phyloP scores from a whole-genome alignment of 1,284 basidiomycete genomes.

The Ustilago nuda region DNA sequence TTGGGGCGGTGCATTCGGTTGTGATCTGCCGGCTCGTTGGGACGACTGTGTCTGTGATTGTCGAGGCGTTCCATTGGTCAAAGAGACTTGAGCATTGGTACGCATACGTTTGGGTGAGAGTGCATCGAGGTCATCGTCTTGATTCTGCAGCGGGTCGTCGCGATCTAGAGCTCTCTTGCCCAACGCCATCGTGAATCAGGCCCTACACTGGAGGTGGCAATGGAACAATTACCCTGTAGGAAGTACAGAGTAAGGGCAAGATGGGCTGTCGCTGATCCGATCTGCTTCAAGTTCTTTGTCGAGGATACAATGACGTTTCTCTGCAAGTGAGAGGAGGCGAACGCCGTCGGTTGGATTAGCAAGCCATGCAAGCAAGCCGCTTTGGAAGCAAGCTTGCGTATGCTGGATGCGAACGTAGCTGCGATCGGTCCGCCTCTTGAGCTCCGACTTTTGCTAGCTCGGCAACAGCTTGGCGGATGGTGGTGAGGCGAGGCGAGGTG shows the following conservation, averaged over 20 bases:
- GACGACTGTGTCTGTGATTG: conserved; percentile 2
- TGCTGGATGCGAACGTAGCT: not conserved
- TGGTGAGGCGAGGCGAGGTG: not conserved
- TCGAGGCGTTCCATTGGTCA: conserved; percentile 10
- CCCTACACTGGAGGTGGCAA: not conserved
- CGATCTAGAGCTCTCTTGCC: conserved; percentile 24
- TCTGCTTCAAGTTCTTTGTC: not conserved
- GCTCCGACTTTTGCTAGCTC: not conserved
- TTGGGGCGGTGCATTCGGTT: not conserved
- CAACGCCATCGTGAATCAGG: conserved; percentile 19
- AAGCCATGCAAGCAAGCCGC: not conserved
- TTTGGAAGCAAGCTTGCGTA: not conserved
- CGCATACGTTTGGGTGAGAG: conserved; percentile 36
- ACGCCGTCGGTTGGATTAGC: not conserved
- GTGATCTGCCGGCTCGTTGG: not conserved
- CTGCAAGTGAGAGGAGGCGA: not conserved
- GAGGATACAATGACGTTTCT: not conserved
- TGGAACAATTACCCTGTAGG: too few relatives aligned
- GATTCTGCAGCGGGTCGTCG: conserved; percentile 19
- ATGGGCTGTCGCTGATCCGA: too few relatives aligned
- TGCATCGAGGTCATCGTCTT: conserved; percentile 33
- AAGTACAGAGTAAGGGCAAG: too few relatives aligned
- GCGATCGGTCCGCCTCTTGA: not conserved
- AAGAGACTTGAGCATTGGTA: conserved; percentile 5
- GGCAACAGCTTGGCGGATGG: not conserved